Base-by-base conservation (phyloP, 306 rosid genomes). In the apple (Malus domestica) region DNA sequence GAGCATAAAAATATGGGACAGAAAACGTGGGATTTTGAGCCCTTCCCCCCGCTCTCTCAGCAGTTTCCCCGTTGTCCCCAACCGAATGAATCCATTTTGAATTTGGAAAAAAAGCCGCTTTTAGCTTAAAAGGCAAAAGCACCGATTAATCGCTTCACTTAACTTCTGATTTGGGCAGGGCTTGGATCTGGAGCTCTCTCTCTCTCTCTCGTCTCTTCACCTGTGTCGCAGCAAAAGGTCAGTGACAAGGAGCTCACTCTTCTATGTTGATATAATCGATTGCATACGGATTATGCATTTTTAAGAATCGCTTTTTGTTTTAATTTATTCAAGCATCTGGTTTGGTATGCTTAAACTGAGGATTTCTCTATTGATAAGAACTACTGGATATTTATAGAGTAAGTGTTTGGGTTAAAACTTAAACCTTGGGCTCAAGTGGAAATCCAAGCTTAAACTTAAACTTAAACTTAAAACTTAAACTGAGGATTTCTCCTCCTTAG, bases 1-100 rank as follows among this genome's bases (percentile, higher is more conserved):
- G 55, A 2, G 32, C 3, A 70, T 1, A 2, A 29, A 8, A 64
- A 5, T 25, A 3, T 0, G 33, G 18, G 59, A 18, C n/a, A 27
- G 57, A 72, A 74, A 25, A 52, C 68, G 65, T 67, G 79, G 71
- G 83, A 67, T 15, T 73, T 23, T 19, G n/a, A 25, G 44, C 29
- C 51, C 20, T 38, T n/a, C 14, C 52, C 62, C 5, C 44, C 2
- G n/a, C 44, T 40, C 8, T n/a, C 33, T 74, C 65, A 30, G 55
- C 70, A 57, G 12, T 60, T 73, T 68, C 27, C 79, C 16, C 20
- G 6, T 27, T 75, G 83, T 75, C 70, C 16, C 20, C 25, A 65
- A 35, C 49, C 49, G 22, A 19, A 33, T 2, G 18, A 19, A 33
- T 10, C 4, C 10, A 20, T 44, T 49, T 74, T 74, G 70, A 61